Evolutionary conservation across 2,329 filamentous ascomycete species (phyloP).

Genomic region (Aspergillus sp.): DNA sequence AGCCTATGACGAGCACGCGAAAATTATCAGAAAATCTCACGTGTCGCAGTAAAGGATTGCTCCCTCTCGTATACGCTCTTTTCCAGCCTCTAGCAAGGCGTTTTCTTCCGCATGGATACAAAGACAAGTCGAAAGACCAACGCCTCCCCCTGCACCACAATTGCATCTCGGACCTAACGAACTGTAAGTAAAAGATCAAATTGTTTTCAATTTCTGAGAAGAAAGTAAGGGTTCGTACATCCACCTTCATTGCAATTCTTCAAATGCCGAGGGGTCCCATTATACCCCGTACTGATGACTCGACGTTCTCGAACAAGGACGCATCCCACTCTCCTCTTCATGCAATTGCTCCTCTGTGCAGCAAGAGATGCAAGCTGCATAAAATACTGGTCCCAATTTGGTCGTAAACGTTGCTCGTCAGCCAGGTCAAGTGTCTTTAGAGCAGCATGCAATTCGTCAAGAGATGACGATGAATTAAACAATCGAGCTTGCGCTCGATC

Average conservation of each 20-base stretch:
- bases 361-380: slow-evolving; percentile 94
- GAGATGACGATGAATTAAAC: slow-evolving; percentile 71
- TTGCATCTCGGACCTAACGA: slow-evolving; percentile 65
- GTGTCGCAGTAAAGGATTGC: slow-evolving; percentile 90
- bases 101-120: slow-evolving; percentile 99
- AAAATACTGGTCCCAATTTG: slow-evolving; percentile 95
- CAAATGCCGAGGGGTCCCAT: slow-evolving; percentile 86
- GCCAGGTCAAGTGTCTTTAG: slow-evolving; percentile 69
- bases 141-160: slow-evolving; percentile 60
- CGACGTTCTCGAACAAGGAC: slow-evolving; percentile 79
- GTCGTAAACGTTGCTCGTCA: slow-evolving; percentile 71
- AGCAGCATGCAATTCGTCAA: slow-evolving; percentile 64
- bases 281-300: slow-evolving; percentile 94
- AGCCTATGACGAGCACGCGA: neutral
- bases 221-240: slow-evolving; percentile 45
- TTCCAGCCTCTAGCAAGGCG: slow-evolving; percentile 84
- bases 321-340: slow-evolving; percentile 94
- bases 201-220: neutral
- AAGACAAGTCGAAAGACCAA: slow-evolving; percentile 75
- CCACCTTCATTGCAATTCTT: slow-evolving; percentile 90
- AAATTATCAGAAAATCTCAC: slow-evolving; percentile 20
- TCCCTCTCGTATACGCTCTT: slow-evolving; percentile 77
- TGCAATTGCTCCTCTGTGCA: slow-evolving; percentile 87
- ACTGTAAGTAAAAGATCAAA: slow-evolving; percentile 4
- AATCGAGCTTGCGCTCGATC: slow-evolving; percentile 76